Base-by-base conservation (phyloP, 139 green algal species). In the Micractinium sp. region DNA sequence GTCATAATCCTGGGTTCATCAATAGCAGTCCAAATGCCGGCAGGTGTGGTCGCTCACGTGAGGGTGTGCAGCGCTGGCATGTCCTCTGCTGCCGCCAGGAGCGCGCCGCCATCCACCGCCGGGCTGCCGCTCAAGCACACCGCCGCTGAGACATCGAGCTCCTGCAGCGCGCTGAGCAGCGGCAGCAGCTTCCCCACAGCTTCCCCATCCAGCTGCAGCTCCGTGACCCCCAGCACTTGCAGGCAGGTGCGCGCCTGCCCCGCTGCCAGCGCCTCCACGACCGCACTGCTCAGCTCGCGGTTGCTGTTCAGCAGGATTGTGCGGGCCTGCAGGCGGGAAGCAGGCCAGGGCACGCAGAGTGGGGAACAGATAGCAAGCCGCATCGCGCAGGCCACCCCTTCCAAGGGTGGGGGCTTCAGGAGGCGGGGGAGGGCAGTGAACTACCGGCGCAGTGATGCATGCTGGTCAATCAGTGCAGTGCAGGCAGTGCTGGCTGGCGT, bases 221-320 rank as follows among this genome's bases (percentile, higher is more conserved):
- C 25, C 15, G 31, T 61, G 9, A 36, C 61, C 22, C 0, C 0
- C 14, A 87, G 61, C 33, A 36, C 38, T 9, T 29, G 35, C 82
- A 87, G 61, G 35, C 31, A 56, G 60, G 35, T 56, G 35, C 82
- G 82, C 1, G 61, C 60, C 7, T 60, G 83, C 38, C 67, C 83
- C 31, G 83, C 83, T 18, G 38, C 66, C 27, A 87, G 38, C 67
- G 83, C 83, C 63, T 87, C 38, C 38, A 87, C 5, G 0, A 31
- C 67, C 29, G 83, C 82, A 5, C 5, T 29, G 3, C 61, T 87
- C 23, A 78, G n/a, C 20, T 33, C 5, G 29, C 0, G 1, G 82
- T 87, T 87, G 82, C 16, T n/a, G 60, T 7, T 29, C 29, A 87
- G 25, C 12, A 67, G 31, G 2, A 39, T 27, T 27, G 78, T 39